These are phyloP conservation scores for Monosporascus sp. DNA, from an alignment of 2,329 filamentous ascomycete genomes.

Conservation along the genomic window DNA sequence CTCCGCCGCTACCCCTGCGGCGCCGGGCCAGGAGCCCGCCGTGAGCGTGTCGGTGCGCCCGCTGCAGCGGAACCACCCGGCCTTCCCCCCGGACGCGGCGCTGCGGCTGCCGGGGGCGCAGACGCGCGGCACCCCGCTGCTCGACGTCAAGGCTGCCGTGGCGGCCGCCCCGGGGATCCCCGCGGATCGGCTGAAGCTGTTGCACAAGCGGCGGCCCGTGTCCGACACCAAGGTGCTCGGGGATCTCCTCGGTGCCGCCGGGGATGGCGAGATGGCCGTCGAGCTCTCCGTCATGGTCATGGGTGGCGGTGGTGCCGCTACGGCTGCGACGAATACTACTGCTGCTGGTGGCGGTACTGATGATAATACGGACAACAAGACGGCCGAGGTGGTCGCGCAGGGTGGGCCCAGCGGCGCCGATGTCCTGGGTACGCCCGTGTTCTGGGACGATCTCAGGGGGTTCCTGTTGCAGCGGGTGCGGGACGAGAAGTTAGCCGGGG, in stretches of 20 bases:
- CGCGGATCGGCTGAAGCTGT: constrained; percentile 76
- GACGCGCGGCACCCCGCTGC: constrained; percentile 64
- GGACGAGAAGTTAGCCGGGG: constrained; percentile 61
- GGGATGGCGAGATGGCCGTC: constrained; percentile 37
- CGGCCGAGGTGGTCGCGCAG: constrained; percentile 40
- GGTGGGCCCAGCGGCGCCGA: constrained; percentile 48
- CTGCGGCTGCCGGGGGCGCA: constrained; percentile 55
- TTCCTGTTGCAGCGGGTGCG: constrained; percentile 76
- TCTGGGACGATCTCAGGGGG: constrained; percentile 80
- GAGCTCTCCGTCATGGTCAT: constrained; percentile 89
- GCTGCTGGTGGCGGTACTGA: constrained; percentile 14
- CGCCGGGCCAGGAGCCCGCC: constrained; percentile 48
- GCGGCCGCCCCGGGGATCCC: constrained; percentile 57
- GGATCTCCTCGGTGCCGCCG: constrained; percentile 56
- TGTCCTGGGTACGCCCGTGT: constrained; percentile 64
- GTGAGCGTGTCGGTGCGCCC: constrained; percentile 64
- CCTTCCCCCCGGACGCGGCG: constrained; percentile 40
- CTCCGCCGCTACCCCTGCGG: constrained; percentile 30
- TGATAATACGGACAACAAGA: not conserved
- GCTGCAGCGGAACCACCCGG: constrained; percentile 67
- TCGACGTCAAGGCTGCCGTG: constrained; percentile 71
- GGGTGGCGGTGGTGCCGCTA: constrained; percentile 64
- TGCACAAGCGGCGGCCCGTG: constrained; percentile 84
- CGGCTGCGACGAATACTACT: constrained; percentile 30
- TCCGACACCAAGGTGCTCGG: constrained; percentile 70